A percentile compares a stretch with the other conserved stretches of the same genome.
Conservation (phyloP, 2,329 filamentous ascomycete species). For the Colletotrichum acutatum region DNA sequence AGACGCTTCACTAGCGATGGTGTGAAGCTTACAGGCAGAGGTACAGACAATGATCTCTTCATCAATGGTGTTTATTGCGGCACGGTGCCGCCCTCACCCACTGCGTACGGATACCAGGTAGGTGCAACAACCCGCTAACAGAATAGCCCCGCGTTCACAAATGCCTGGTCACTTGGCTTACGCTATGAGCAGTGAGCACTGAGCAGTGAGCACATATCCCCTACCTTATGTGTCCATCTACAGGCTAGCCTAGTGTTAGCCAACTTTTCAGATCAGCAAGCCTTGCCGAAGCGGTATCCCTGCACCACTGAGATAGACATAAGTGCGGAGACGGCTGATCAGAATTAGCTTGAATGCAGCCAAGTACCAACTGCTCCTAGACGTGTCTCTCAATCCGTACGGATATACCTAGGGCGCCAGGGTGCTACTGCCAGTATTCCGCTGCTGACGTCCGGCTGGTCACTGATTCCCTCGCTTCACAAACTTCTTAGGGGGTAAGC, state of each 20-base stretch:
- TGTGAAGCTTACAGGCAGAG: not conserved
- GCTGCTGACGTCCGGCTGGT: not conserved
- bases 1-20: not conserved
- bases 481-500: not conserved
- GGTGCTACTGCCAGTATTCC: not conserved
- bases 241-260: not conserved
- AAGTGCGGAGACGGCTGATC: not conserved
- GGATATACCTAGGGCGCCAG: too few species aligned
- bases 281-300: not conserved
- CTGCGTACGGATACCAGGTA: not conserved
- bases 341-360: not conserved
- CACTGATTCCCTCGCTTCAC: not conserved
- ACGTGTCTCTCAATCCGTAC: not conserved
- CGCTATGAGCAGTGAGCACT: not conserved
- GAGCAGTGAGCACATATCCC: too few species aligned
- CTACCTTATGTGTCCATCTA: too few species aligned
- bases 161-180: not conserved
- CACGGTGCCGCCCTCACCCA: not conserved
- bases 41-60: not conserved
- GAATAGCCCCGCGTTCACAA: not conserved
- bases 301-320: not conserved
- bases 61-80: not conserved
- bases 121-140: not conserved
- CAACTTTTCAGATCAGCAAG: not conserved
- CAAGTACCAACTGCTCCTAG: not conserved